Evolutionary conservation across 1,284 basidiomycete genomes (phyloP).

Genomic region (Cryptococcus depauperatus): DNA sequence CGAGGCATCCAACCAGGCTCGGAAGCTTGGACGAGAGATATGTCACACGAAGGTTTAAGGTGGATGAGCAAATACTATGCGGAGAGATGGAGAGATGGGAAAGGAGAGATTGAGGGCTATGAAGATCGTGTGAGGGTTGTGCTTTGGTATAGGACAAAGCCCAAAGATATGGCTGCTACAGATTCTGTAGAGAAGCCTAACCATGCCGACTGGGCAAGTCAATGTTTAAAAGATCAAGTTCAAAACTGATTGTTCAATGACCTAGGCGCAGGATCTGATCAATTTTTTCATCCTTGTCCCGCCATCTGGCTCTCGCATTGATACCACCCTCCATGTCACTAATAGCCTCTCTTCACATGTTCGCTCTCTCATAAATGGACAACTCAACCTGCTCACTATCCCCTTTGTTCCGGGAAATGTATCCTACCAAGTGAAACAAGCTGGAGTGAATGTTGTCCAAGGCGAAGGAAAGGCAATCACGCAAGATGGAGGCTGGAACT

Average conservation of each 20-base stretch:
- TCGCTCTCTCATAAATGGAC: conserved; percentile 7
- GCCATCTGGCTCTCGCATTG: not conserved
- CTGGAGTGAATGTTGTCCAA: conserved; percentile 16
- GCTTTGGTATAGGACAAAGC: conserved; percentile 39
- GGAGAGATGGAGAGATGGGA: conserved; percentile 24
- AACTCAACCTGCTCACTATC: conserved; percentile 20
- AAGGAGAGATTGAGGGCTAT: not conserved
- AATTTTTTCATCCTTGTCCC: conserved; percentile 30
- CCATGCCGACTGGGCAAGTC: conserved; percentile 38
- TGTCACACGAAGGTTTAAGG: conserved; percentile 41
- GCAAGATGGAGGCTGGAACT: conserved; percentile 31
- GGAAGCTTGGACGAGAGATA: conserved; percentile 36
- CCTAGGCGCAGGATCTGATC: conserved; percentile 41
- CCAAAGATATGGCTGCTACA: conserved; percentile 10
- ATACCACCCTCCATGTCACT: conserved; percentile 14
- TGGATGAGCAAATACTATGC: conserved; percentile 36
- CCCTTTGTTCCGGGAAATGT: conserved; percentile 35
- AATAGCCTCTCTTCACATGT: conserved; percentile 14
- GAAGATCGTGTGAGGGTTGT: conserved; percentile 21
- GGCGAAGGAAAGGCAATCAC: conserved; percentile 26
- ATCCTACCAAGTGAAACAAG: conserved; percentile 19
- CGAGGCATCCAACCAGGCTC: conserved; percentile 41
- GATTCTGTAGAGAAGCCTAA: conserved; percentile 33
- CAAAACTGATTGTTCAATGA: not conserved
- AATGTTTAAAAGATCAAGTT: not conserved